A percentile compares a stretch with the other conserved stretches of the same genome.
Evolutionary conservation across 352 stramenopile species (phyloP).

Genomic region (Globisporangium nunn): DNA sequence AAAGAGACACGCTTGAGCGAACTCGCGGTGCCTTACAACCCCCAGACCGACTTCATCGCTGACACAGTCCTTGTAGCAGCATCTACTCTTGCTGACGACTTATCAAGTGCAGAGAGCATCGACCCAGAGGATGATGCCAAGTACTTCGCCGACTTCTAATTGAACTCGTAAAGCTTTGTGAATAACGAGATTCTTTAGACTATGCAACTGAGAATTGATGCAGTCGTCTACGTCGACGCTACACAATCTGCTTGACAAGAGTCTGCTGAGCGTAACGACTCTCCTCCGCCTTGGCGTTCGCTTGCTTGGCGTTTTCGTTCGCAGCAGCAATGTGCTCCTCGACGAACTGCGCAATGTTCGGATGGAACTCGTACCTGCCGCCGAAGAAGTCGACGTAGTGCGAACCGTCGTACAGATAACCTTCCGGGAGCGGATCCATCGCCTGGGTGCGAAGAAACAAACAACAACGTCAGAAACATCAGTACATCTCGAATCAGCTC

Average conservation of each 20-base stretch:
- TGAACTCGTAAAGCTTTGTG: no score
- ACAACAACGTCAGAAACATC: neutral
- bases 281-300: slow-evolving; percentile 44
- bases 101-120: slow-evolving; percentile 71
- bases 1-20: slow-evolving; percentile 7
- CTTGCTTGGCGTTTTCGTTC: slow-evolving; percentile 33
- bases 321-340: slow-evolving; percentile 39
- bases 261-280: slow-evolving; percentile 37
- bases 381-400: slow-evolving; percentile 74
- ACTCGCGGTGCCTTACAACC: slow-evolving; percentile 25
- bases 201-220: neutral
- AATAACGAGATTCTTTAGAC: neutral
- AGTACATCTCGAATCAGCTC: no score
- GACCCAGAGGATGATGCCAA: slow-evolving; percentile 57
- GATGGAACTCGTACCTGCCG: slow-evolving; percentile 67
- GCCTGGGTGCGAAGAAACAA: slow-evolving; percentile 18
- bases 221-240: neutral
- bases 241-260: slow-evolving; percentile 24
- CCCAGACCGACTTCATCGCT: slow-evolving; percentile 23
- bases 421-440: slow-evolving; percentile 61
- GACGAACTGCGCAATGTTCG: slow-evolving; percentile 59
- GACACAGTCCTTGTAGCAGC: neutral
- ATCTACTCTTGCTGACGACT: slow-evolving; percentile 2
- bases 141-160: slow-evolving; percentile 67
- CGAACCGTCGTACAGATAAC: slow-evolving; percentile 62